These are phyloP conservation scores for Xylariaceae sp. DNA, from an alignment of 2,329 filamentous ascomycete genomes.

Conservation along the genomic window DNA sequence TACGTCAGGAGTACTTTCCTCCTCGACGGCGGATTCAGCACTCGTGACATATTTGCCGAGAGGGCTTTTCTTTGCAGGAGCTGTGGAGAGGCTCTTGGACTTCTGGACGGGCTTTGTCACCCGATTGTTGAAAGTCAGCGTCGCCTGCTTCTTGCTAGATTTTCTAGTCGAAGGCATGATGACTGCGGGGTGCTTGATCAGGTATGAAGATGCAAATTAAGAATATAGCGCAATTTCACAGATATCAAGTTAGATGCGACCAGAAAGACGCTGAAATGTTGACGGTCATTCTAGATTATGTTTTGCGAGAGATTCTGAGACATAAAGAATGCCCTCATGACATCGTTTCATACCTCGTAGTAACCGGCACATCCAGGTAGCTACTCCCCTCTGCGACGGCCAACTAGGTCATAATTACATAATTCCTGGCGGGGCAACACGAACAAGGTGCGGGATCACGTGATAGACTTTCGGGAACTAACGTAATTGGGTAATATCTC, in stretches of 20 bases:
- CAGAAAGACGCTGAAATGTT: background rate
- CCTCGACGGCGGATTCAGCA: slow-evolving; percentile 11
- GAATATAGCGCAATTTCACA: background rate
- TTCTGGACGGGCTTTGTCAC: slow-evolving; percentile 51
- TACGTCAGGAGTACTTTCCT: slow-evolving; percentile 18
- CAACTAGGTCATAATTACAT: background rate
- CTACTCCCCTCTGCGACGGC: background rate
- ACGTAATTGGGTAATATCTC: too few species aligned
- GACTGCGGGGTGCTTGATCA: background rate
- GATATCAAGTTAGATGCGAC: background rate
- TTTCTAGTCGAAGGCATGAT: slow-evolving; percentile 47
- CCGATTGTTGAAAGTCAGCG: slow-evolving; percentile 52
- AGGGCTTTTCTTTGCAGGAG: slow-evolving; percentile 34
- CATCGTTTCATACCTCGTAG: background rate
- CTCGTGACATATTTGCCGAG: slow-evolving; percentile 27
- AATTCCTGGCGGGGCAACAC: slow-evolving; percentile 51
- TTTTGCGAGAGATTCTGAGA: background rate
- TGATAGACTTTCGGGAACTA: slow-evolving; percentile 29
- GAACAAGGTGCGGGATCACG: slow-evolving; percentile 45
- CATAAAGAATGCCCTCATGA: background rate
- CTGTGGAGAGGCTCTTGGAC: slow-evolving; percentile 40
- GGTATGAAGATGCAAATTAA: background rate
- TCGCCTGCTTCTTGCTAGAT: slow-evolving; percentile 48
- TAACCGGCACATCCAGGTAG: too few species aligned
- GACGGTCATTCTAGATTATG: background rate